Percentiles rank a stretch among this genome's conserved stretches.
These are phyloP conservation scores for Platanus orientalis DNA, from an alignment of 164 flowering plant species.

Conservation along the genomic window DNA sequence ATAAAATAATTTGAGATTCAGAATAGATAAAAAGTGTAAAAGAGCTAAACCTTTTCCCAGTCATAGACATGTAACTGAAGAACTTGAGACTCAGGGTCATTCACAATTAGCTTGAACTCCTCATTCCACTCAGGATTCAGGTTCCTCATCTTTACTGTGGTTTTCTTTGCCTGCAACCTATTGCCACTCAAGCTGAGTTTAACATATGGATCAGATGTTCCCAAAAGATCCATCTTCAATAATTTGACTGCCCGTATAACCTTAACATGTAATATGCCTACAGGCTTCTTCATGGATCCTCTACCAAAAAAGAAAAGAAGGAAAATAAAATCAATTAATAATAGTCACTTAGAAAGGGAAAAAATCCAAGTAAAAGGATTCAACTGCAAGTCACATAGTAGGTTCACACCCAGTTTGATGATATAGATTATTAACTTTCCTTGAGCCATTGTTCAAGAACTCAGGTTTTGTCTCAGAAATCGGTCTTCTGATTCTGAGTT, in stretches of 20 bases:
- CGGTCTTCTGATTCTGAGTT: too few species aligned
- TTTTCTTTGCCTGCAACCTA: slow-evolving; percentile 51
- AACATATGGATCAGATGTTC: slow-evolving; percentile 78
- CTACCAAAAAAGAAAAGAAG: slow-evolving; percentile 17
- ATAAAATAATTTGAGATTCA: not conserved
- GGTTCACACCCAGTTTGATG: not conserved
- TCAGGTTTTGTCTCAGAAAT: too few species aligned
- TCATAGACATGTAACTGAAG: slow-evolving; percentile 60
- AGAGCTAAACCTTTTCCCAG: slow-evolving; percentile 67
- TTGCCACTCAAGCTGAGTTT: slow-evolving; percentile 57
- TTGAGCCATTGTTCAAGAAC: too few species aligned
- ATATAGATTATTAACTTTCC: too few species aligned
- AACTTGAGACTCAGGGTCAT: slow-evolving; percentile 58
- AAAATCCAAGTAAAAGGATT: slow-evolving; percentile 19
- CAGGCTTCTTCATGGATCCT: slow-evolving; percentile 56
- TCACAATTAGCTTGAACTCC: slow-evolving; percentile 57
- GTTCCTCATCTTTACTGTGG: slow-evolving; percentile 51
- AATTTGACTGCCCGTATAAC: slow-evolving; percentile 54
- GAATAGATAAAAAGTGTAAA: slow-evolving; percentile 7
- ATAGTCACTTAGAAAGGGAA: slow-evolving; percentile 19
- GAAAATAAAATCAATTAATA: not conserved
- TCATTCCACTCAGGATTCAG: slow-evolving; percentile 79
- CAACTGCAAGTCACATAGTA: not conserved
- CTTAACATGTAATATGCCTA: slow-evolving; percentile 67
- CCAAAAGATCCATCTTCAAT: slow-evolving; percentile 58